Base-by-base conservation (phyloP, 306 rosid species). In the Rosa lucieae region DNA sequence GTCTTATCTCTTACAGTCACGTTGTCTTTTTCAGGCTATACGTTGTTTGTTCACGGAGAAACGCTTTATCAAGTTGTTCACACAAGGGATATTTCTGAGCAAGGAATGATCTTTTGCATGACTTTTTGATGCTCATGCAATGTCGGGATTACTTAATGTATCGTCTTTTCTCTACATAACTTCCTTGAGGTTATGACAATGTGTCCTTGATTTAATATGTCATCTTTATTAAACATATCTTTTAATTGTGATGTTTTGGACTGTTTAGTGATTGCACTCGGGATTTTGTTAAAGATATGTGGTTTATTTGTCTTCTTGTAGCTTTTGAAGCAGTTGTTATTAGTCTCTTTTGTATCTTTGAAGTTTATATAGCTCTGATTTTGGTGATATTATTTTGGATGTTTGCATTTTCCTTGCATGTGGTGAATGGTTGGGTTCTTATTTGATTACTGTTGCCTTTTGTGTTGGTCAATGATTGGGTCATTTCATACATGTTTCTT, bases 141-240 rank as follows among this genome's bases (percentile, higher is more conserved):
- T 87, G 90, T 87, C 90, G 81, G 88, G 90, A 74, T 80, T 87
- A 80, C 84, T 87, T 39, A 87, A 87, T 80, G 90, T 87, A 85
- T 58, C 29, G 70, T 77, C 73, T 66, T 43, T 78, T 70, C 32
- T 29, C 80, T 74, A 39, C 58, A 55, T n/a, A n/a, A 70, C 65
- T 48, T 71, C 35, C 10, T 51, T 40, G 21, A 40, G 39, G 10
- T 10, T 71, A 23, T 72, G 51, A 72, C 43, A 40, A 15, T 40
- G 78, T 63, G 12, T 13, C 32, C 44, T 26, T 48, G 20, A 35
- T 18, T 72, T 17, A 13, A 59, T 43, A 37, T 46, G 7, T 17
- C 10, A 8, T 43, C 8, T 40, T 29, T 29, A 5, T 32, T n/a
- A 0, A 69, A 56, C n/a, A 43, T 43, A n/a, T 70, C 35, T 44